A percentile compares a stretch with the other conserved stretches of the same genome.
These are phyloP conservation scores for Lactarius evosmus DNA, from an alignment of 768 basidiomycete genomes.

Conservation along the genomic window DNA sequence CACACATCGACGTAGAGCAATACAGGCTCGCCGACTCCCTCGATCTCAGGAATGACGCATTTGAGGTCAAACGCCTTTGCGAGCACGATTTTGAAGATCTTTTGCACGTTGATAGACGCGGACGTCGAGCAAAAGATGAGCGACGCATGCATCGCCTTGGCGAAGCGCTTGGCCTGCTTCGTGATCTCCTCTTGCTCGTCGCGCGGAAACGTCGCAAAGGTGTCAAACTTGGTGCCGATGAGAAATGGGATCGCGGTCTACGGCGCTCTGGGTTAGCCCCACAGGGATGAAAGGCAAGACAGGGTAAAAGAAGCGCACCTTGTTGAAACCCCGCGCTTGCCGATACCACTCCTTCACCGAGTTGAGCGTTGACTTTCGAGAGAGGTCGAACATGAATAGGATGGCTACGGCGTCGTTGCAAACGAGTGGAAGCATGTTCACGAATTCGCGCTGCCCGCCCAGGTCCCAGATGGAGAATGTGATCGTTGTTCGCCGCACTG, in stretches of 20 bases:
- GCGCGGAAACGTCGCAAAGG: slow-evolving; percentile 90
- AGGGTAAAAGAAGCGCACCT: slow-evolving; percentile 50
- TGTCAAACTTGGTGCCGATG: slow-evolving; percentile 98
- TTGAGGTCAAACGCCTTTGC: slow-evolving; percentile 98
- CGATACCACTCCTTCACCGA: slow-evolving; percentile 99
- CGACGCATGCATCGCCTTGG: slow-evolving; percentile 99
- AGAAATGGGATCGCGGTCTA: slow-evolving; percentile 98
- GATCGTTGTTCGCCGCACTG: slow-evolving; percentile 96
- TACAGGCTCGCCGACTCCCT: slow-evolving; percentile 93
- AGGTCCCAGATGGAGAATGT: slow-evolving; percentile 99
- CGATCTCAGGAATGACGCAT: slow-evolving; percentile 97
- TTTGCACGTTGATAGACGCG: slow-evolving; percentile 99
- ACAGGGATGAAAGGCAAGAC: not conserved
- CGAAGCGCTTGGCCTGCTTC: slow-evolving; percentile 98
- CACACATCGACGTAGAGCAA: slow-evolving; percentile 89
- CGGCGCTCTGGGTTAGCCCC: slow-evolving; percentile 8
- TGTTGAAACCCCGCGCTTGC: slow-evolving; percentile 98
- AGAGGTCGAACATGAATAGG: slow-evolving; percentile 99
- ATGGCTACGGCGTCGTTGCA: slow-evolving; percentile 99
- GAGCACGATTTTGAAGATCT: slow-evolving; percentile 97
- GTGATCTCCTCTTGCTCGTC: slow-evolving; percentile 99
- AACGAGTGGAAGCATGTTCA: slow-evolving; percentile 97
- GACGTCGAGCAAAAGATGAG: slow-evolving; percentile 99
- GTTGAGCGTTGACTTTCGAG: slow-evolving; percentile 94
- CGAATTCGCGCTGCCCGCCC: slow-evolving; percentile 96